Conservation (phyloP, 495 filamentous ascomycete species). For the Podospora didyma region DNA sequence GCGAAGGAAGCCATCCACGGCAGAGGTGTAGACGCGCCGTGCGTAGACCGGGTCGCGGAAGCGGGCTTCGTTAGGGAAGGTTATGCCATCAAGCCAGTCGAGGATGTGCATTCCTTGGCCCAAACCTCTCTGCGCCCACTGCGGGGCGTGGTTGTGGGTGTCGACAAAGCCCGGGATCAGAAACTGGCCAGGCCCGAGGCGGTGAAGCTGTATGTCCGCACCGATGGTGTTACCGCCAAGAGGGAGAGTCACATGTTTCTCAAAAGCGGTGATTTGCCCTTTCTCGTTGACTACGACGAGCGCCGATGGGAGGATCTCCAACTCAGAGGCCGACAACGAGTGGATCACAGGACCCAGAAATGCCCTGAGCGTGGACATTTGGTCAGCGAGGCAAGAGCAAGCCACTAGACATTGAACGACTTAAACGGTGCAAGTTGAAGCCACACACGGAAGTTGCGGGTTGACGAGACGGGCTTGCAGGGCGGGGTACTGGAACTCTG, state of each 20-base stretch:
- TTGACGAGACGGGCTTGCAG: too few relatives aligned
- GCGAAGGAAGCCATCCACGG: conserved; percentile 53
- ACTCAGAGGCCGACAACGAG: conserved; percentile 31
- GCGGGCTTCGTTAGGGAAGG: conserved; percentile 59
- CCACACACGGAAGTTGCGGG: too few relatives aligned
- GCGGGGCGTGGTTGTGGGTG: conserved; percentile 64
- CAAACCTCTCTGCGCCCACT: conserved; percentile 58
- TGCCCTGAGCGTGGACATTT: not conserved
- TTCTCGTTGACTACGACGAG: conserved; percentile 38
- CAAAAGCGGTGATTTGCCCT: conserved; percentile 40
- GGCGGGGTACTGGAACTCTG: too few relatives aligned
- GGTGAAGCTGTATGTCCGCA: conserved; percentile 9
- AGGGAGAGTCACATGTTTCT: conserved; percentile 1
- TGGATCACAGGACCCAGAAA: conserved; percentile 56
- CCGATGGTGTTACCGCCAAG: conserved; percentile 10
- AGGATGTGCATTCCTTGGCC: conserved; percentile 56
- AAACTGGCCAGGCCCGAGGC: conserved; percentile 48
- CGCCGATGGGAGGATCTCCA: conserved; percentile 48
- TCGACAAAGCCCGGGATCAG: conserved; percentile 60
- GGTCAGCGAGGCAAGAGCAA: too few relatives aligned
- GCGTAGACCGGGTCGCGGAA: conserved; percentile 54
- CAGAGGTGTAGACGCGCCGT: conserved; percentile 44
- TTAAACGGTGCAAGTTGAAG: too few relatives aligned
- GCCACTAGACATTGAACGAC: too few relatives aligned
- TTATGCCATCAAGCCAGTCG: conserved; percentile 57